Evolutionary conservation across 495 filamentous ascomycete genomes (phyloP), one percentile per base, ranked within the genome.

Genomic region (Penicillium longicatenatum): DNA sequence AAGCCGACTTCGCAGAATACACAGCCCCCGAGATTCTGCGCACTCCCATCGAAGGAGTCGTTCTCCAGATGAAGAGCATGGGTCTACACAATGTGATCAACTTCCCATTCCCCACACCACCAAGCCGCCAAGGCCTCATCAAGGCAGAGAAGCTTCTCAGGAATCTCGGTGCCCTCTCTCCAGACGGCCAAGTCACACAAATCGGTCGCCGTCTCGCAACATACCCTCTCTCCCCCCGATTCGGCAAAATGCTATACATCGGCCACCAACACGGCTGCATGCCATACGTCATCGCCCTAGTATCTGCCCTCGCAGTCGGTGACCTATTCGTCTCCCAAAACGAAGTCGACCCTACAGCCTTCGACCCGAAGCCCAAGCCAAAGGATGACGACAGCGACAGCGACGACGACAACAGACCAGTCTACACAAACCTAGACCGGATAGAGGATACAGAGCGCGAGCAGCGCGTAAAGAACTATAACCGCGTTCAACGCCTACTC

Each of bases 51-150:
- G 95, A 99, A 70, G 82, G 86, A 54, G 88, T 97, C 16, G 92
- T 98, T 6, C 80, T 99, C 9, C 93, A 97, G 67, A 88, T 99
- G 65, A 98, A 97, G 76, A 86, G 88, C 59, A 97, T 98, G 91
- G 91, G 90, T 55, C 80, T 97, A 21, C 89, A 93, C 60, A 88
- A 92, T 53, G 89, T 98, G 3, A 84, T 88, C 66, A 96, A 93
- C 65, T 99, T 99, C 70, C 95, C 94, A n/a, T 99, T 98, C 69
- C 95, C 95, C 8, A 97, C 95, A 4, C 86, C 91, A 7, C 95
- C 94, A 19, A 89, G 92, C 59, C 86, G 87, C 14, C 78, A 87
- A 57, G 90, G 86, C 58, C 80, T 99, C 1, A 81, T 83, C 45
- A 93, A 89, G 64, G 92, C 95, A 19, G 94, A 98, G 69, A 93